phyloP scores from a whole-genome alignment of 495 filamentous ascomycete species.

The Aspergillus funiculosus region DNA sequence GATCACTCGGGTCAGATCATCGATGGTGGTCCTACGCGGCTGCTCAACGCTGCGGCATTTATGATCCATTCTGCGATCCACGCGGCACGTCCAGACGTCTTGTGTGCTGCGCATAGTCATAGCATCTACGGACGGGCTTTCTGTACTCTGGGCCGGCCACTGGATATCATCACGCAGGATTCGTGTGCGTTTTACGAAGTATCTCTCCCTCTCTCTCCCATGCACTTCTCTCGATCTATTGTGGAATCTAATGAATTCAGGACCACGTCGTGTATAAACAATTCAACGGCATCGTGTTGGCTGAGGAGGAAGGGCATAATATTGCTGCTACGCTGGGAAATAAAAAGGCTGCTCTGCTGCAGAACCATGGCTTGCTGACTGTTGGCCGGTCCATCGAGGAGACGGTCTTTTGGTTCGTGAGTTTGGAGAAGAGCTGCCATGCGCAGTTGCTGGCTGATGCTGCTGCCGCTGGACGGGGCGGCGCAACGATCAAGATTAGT shows the following conservation, averaged over 20 bases:
- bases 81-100: constrained; percentile 62
- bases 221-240: neutral
- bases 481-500: constrained; percentile 58
- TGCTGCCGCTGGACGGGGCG: constrained; percentile 59
- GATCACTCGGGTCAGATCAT: constrained; percentile 59
- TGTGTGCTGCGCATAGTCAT: constrained; percentile 68
- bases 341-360: constrained; percentile 65
- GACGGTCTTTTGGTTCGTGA: constrained; percentile 70
- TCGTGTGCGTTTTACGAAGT: constrained; percentile 60
- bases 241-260: constrained; percentile 20
- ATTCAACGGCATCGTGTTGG: constrained; percentile 71
- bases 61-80: constrained; percentile 67
- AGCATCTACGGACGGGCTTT: constrained; percentile 66
- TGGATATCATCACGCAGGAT: constrained; percentile 73
- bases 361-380: constrained; percentile 63
- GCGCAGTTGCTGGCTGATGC: constrained; percentile 73
- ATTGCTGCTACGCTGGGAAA: constrained; percentile 60
- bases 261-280: constrained; percentile 58
- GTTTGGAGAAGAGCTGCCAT: constrained; percentile 69
- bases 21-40: constrained; percentile 55
- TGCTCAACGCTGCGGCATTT: constrained; percentile 64
- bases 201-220: neutral
- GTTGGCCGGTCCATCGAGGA: constrained; percentile 53
- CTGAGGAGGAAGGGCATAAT: constrained; percentile 59
- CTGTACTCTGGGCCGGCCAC: constrained; percentile 55